Evolutionary conservation across 306 rosid species (phyloP).

Genomic region (Senna tora): DNA sequence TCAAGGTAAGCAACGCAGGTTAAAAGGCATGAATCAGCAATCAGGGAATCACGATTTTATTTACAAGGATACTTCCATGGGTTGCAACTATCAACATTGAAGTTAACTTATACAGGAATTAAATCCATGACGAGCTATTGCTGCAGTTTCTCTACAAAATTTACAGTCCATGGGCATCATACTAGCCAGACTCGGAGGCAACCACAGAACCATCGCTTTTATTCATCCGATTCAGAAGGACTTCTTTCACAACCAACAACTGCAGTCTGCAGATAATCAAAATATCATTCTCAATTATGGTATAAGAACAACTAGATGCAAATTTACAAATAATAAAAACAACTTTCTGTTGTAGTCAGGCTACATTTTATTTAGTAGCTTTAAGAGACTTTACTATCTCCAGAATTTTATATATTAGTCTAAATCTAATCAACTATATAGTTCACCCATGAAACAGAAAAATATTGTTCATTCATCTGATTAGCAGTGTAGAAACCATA

Average conservation of each 20-base stretch:
- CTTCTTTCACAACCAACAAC: not conserved
- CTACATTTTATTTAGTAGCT: too few relatives aligned
- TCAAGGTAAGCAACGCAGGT: not conserved
- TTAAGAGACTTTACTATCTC: not conserved
- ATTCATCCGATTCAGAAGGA: conserved; percentile 17
- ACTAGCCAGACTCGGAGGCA: conserved; percentile 20
- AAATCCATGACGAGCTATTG: not conserved
- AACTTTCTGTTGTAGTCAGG: not conserved
- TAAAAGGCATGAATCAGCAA: not conserved
- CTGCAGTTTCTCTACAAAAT: not conserved
- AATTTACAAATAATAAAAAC: not conserved
- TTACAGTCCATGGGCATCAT: conserved; percentile 26
- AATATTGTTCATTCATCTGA: not conserved
- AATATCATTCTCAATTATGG: not conserved
- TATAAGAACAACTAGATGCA: not conserved
- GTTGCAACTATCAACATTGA: not conserved
- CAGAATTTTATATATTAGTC: not conserved
- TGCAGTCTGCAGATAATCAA: conserved; percentile 11
- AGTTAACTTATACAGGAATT: not conserved
- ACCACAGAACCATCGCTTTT: not conserved
- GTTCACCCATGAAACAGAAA: not conserved
- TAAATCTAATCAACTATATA: not conserved
- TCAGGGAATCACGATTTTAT: not conserved
- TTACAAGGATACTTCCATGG: not conserved
- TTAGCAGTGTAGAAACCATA: not conserved